phyloP scores from a whole-genome alignment of 495 filamentous ascomycete genomes.

The Penicillium diatomitis region DNA sequence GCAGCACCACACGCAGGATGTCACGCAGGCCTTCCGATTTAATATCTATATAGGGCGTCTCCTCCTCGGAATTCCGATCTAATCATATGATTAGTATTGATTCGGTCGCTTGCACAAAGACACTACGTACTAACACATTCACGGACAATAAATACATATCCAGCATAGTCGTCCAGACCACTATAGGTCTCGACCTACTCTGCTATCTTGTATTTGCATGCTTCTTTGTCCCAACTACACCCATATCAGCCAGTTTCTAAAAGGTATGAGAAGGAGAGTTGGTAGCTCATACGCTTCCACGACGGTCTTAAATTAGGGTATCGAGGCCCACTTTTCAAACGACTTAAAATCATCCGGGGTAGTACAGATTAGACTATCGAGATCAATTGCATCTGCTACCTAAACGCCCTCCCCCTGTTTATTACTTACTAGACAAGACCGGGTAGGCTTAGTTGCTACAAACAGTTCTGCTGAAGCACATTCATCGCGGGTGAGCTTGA shows the following conservation, averaged over 20 bases:
- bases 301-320: conserved; percentile 11
- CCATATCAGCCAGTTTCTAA: conserved; percentile 5
- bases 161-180: conserved; percentile 12
- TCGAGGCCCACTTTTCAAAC: conserved; percentile 16
- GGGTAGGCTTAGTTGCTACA: background rate
- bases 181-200: conserved; percentile 8
- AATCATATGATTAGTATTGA: background rate
- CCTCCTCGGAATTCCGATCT: conserved; percentile 17
- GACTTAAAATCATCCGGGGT: conserved; percentile 17
- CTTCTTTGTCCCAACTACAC: conserved; percentile 16
- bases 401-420: background rate
- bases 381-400: conserved; percentile 9
- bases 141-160: conserved; percentile 19
- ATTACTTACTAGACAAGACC: background rate
- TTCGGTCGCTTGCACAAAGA: background rate
- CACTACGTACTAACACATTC: conserved; percentile 14
- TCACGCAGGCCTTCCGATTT: conserved; percentile 23
- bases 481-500: background rate
- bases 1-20: conserved; percentile 18
- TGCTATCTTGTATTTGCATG: conserved; percentile 17
- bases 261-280: conserved; percentile 3
- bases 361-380: conserved; percentile 14
- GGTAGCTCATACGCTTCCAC: conserved; percentile 14
- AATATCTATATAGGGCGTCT: conserved; percentile 16
- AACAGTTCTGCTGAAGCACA: background rate